Evolutionary conservation across 805 yeast species (phyloP), one percentile per base, ranked within the genome.

Genomic region (Cyberlindnera maritima): DNA sequence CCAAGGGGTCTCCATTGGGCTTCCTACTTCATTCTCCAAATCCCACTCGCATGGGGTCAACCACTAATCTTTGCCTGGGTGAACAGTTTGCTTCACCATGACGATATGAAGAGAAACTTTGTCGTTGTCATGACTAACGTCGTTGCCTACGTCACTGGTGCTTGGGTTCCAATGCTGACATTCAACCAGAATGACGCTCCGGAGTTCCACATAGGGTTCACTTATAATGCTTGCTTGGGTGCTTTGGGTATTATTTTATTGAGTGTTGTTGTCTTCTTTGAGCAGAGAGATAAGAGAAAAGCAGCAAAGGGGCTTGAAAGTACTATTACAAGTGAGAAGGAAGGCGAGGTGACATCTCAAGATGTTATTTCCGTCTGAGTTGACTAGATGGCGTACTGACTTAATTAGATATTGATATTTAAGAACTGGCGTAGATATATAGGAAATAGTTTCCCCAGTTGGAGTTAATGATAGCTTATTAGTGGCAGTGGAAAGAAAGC

Each of bases 11-110:
- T 72, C 32, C 79, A 77, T 48, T 78, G 81, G 78, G 61, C 73
- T 10, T 64, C 73, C 13, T 80, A 76, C 58, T 77, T 71, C 52
- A 50, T 77, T 39, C 60, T 72, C 3, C 78, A 79, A 3, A 58
- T 74, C 14, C 80, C 81, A 10, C 64, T 74, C 0, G 57, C 75
- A 3, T 72, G 72, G 73, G 83, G 81, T 1, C 83, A 76, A 62
- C 82, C 83, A 2, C 69, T 75, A 52, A 75, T 78, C 13, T 79
- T 72, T 49, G 67, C 80, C 2, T 80, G 84, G 85, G 71, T 78
- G 32, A 79, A 79, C 56, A 64, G 77, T 32, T 55, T 72, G 21
- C 57, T 79, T 17, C 65, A 67, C 21, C 47, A 55, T 41, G 63
- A 65, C 43, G 67, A 65, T 44, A 52, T 58, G 59, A 60, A 63